Percentiles rank a stretch among this genome's conserved stretches.
These are phyloP conservation scores for Fistulina hepatica DNA, from an alignment of 1,284 basidiomycete species.

Conservation along the genomic window DNA sequence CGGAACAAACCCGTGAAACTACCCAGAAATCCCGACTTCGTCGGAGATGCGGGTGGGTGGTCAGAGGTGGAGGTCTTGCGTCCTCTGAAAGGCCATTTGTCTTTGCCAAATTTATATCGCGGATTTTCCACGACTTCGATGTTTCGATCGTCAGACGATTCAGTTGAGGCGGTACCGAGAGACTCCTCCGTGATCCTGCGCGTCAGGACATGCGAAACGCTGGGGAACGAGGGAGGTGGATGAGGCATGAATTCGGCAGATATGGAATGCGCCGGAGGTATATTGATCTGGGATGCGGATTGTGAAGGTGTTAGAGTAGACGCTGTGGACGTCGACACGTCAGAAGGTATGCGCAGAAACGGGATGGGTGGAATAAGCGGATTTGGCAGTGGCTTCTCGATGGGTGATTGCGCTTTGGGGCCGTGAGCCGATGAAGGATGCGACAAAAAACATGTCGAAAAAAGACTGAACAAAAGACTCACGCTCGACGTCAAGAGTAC, in stretches of 20 bases:
- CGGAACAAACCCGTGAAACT: slow-evolving; percentile 31
- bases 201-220: slow-evolving; percentile 22
- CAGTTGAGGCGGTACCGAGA: slow-evolving; percentile 16
- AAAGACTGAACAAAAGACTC: not conserved
- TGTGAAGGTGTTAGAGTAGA: slow-evolving; percentile 55
- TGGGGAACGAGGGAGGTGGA: slow-evolving; percentile 3
- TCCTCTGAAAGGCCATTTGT: not conserved
- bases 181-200: slow-evolving; percentile 37
- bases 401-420: not conserved
- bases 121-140: slow-evolving; percentile 50
- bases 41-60: not conserved
- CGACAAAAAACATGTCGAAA: not conserved
- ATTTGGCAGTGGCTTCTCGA: slow-evolving; percentile 18
- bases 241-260: slow-evolving; percentile 24
- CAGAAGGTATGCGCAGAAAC: slow-evolving; percentile 9
- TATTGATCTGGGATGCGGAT: slow-evolving; percentile 46
- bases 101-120: slow-evolving; percentile 27
- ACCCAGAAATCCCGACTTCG: slow-evolving; percentile 27
- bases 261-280: slow-evolving; percentile 45
- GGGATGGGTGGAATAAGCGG: slow-evolving; percentile 1
- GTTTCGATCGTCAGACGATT: not conserved
- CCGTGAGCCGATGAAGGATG: not conserved
- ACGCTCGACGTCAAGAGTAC: slow-evolving; percentile 22
- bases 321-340: slow-evolving; percentile 30
- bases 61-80: not conserved